A percentile compares a stretch with the other conserved stretches of the same genome.
phyloP scores from a whole-genome alignment of 2,329 filamentous ascomycete species.

The Ophioceras dolichostomum region DNA sequence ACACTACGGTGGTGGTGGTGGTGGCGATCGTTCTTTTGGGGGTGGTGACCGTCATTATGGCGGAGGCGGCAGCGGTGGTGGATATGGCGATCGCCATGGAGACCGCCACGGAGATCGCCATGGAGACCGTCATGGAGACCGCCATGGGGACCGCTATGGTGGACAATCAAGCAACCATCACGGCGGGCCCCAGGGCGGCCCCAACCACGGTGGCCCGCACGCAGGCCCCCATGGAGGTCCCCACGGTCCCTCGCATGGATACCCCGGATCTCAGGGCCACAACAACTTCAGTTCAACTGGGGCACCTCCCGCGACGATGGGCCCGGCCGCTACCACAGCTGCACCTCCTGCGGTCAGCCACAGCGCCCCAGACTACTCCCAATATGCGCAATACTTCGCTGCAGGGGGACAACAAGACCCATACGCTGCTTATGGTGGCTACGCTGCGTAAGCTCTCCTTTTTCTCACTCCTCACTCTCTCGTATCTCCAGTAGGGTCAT shows the following conservation, averaged over 20 bases:
- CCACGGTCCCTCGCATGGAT: constrained; percentile 1
- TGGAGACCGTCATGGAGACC: neutral
- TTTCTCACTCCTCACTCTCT: no score
- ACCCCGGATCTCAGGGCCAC: neutral
- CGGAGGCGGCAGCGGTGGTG: no score
- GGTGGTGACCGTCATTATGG: constrained; percentile 1
- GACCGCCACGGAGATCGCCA: neutral
- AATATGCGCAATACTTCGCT: constrained; percentile 3
- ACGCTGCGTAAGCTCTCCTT: constrained; percentile 1
- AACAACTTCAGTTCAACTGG: neutral
- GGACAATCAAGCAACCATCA: neutral
- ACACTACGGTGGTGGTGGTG: neutral
- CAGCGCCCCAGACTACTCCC: neutral
- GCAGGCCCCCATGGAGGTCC: neutral
- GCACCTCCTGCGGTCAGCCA: neutral
- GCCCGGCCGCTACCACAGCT: neutral
- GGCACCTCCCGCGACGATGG: neutral
- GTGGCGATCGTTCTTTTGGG: neutral
- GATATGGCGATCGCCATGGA: neutral
- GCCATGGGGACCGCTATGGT: neutral
- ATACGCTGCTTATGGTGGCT: constrained; percentile 3
- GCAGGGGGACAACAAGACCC: neutral
- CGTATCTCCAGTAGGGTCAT: no score
- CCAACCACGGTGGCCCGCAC: neutral
- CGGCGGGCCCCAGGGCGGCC: neutral